Evolutionary conservation across 148 eudicot genomes (phyloP).

Genomic region (Persicaria tinctoria): DNA sequence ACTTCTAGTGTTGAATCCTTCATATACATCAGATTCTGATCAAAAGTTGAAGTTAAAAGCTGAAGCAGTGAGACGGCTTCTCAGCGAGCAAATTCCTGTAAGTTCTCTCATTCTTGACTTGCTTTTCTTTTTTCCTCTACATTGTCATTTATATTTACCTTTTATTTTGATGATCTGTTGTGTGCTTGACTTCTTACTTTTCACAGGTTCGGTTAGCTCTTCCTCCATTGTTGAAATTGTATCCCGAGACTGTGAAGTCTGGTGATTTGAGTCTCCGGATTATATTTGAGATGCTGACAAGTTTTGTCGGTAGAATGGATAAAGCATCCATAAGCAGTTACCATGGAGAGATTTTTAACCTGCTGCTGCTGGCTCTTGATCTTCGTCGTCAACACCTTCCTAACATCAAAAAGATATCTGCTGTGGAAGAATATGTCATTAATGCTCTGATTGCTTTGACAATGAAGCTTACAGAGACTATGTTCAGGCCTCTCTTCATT

Average conservation of each 20-base stretch:
- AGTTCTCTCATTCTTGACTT: conserved; percentile 18
- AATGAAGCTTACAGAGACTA: conserved; percentile 87
- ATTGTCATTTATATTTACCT: not conserved
- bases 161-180: not conserved
- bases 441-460: conserved; percentile 55
- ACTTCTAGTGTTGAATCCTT: conserved; percentile 56
- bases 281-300: conserved; percentile 63
- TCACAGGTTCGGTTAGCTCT: conserved; percentile 63
- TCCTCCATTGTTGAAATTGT: conserved; percentile 57
- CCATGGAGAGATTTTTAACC: conserved; percentile 61
- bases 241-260: conserved; percentile 53
- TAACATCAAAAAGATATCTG: conserved; percentile 39
- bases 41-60: conserved; percentile 58
- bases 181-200: conserved; percentile 9
- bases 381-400: conserved; percentile 61
- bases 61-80: conserved; percentile 54
- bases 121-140: not conserved
- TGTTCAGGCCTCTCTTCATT: conserved; percentile 90
- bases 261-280: conserved; percentile 60
- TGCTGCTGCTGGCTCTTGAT: conserved; percentile 79
- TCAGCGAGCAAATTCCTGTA: conserved; percentile 67
- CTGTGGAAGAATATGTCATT: conserved; percentile 63
- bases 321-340: conserved; percentile 48
- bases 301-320: conserved; percentile 61
- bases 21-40: conserved; percentile 37